Conservation (phyloP, 768 basidiomycete genomes). For the Suillus variegatus region DNA sequence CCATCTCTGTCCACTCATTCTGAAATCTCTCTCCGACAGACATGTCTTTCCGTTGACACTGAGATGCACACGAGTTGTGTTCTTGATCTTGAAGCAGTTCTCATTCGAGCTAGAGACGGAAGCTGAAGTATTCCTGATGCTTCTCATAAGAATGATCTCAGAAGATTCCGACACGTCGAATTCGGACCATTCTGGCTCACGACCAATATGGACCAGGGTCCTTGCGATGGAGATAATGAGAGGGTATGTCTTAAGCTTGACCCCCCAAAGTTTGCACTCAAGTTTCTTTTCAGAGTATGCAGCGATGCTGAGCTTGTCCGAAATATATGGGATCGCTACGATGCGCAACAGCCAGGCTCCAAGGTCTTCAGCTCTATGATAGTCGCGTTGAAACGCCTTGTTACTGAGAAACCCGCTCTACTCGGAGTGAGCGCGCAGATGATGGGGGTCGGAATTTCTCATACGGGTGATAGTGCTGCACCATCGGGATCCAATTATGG, state of each 20-base stretch:
- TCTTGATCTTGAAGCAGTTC: constrained; percentile 91
- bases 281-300: constrained; percentile 53
- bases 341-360: constrained; percentile 57
- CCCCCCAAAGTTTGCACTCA: neutral
- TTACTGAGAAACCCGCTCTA: constrained; percentile 85
- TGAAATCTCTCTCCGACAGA: constrained; percentile 81
- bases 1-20: constrained; percentile 87
- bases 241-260: constrained; percentile 48
- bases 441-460: constrained; percentile 70
- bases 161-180: constrained; percentile 45
- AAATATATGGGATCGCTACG: constrained; percentile 78
- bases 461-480: constrained; percentile 24
- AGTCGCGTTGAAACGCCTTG: constrained; percentile 79
- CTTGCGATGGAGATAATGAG: constrained; percentile 92
- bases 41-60: constrained; percentile 86
- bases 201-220: constrained; percentile 86
- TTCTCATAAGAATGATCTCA: constrained; percentile 64
- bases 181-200: constrained; percentile 31
- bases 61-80: constrained; percentile 91
- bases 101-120: constrained; percentile 78
- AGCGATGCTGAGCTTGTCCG: constrained; percentile 79
- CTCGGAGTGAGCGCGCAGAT: constrained; percentile 82
- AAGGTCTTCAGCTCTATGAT: constrained; percentile 79
- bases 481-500: constrained; percentile 44
- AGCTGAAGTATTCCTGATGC: constrained; percentile 81